Conservation (phyloP, 495 filamentous ascomycete species). For the Chlorociboria aeruginascens region DNA sequence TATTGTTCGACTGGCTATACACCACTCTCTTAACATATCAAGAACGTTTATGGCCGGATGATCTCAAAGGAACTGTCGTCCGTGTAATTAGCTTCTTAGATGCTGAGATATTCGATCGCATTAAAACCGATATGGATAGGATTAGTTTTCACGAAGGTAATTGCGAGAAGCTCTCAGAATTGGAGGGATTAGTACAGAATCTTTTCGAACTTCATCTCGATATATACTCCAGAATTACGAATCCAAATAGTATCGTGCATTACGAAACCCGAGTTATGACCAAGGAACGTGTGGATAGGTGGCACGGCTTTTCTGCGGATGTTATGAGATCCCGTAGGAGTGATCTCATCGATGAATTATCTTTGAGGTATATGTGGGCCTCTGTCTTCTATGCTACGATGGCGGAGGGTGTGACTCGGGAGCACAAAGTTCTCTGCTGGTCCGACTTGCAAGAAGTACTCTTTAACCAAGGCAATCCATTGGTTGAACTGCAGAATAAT, state of each 20-base stretch:
- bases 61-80: constrained; percentile 56
- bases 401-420: constrained; percentile 52
- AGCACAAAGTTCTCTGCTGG: constrained; percentile 72
- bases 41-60: constrained; percentile 55
- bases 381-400: constrained; percentile 64
- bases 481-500: constrained; percentile 71
- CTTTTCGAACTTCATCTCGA: constrained; percentile 87
- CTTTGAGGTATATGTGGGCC: constrained; percentile 69
- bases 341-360: constrained; percentile 32
- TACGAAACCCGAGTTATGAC: constrained; percentile 44
- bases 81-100: constrained; percentile 57
- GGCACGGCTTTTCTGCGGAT: constrained; percentile 59
- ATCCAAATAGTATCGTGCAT: constrained; percentile 59
- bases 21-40: constrained; percentile 50
- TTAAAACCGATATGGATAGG: constrained; percentile 32
- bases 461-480: constrained; percentile 22
- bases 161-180: not conserved
- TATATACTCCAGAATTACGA: constrained; percentile 64
- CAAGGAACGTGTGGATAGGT: constrained; percentile 58
- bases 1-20: constrained; percentile 53
- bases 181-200: constrained; percentile 54
- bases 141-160: not conserved
- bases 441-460: constrained; percentile 45
- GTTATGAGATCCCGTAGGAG: constrained; percentile 34
- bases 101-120: constrained; percentile 48